phyloP scores from a whole-genome alignment of 106 monocot species.

The Dendrobium officinale region DNA sequence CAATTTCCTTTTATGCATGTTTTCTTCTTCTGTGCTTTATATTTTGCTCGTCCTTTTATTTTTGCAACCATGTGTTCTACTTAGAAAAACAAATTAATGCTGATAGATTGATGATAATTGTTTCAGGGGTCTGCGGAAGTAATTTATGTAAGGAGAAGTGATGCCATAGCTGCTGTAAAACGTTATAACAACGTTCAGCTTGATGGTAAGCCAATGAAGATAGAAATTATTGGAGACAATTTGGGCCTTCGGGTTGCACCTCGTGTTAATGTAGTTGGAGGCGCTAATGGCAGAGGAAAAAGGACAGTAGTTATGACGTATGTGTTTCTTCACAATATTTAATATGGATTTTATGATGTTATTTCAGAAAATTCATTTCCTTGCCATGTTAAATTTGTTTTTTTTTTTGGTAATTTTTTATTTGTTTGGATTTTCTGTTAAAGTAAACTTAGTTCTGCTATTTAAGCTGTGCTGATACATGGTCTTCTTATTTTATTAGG shows the following conservation, averaged over 20 bases:
- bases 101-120: not conserved
- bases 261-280: conserved; percentile 58
- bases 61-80: too few species aligned
- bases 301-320: conserved; percentile 88
- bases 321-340: conserved; percentile 5
- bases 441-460: not conserved
- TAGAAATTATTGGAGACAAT: conserved; percentile 73
- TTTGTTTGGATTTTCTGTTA: not conserved
- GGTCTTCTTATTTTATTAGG: not conserved
- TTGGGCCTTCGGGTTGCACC: conserved; percentile 41
- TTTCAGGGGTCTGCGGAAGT: conserved; percentile 91
- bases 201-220: conserved; percentile 96
- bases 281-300: conserved; percentile 52
- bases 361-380: not conserved
- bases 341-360: not conserved
- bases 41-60: too few species aligned
- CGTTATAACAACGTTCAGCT: conserved; percentile 91
- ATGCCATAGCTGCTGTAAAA: conserved; percentile 82
- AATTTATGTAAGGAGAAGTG: conserved; percentile 66
- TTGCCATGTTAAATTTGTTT: not conserved
- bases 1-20: too few species aligned
- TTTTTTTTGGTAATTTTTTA: not conserved
- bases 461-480: not conserved
- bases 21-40: too few species aligned
- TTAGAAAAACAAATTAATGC: not conserved